Evolutionary conservation across 257 asterid genomes (phyloP).

Genomic region (Rauvolfia tetraphylla): DNA sequence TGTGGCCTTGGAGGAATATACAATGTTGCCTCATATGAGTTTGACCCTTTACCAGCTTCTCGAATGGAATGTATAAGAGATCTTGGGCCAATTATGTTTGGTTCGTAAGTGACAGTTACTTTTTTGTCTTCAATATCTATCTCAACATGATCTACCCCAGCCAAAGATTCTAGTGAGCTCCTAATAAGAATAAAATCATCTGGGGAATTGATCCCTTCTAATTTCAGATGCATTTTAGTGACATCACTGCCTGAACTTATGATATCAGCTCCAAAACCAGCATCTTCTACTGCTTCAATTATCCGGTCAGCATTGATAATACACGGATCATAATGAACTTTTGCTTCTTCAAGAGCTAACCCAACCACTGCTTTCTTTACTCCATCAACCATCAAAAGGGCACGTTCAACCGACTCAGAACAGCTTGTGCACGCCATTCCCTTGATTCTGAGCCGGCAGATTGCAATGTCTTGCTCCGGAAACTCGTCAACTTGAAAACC

Average conservation of each 20-base stretch:
- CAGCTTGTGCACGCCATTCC: constrained; percentile 99
- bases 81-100: constrained; percentile 85
- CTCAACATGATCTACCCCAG: constrained; percentile 74
- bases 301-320: constrained; percentile 53
- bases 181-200: constrained; percentile 53
- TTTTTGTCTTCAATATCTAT: constrained; percentile 49
- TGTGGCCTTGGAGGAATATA: constrained; percentile 76
- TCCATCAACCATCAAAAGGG: constrained; percentile 73
- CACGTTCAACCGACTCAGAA: constrained; percentile 94
- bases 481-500: constrained; percentile 87
- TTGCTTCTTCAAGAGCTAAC: constrained; percentile 97
- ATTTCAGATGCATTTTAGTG: constrained; percentile 63
- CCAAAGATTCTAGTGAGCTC: constrained; percentile 58
- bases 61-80: constrained; percentile 66
- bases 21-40: constrained; percentile 55
- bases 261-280: constrained; percentile 92
- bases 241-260: constrained; percentile 73
- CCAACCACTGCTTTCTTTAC: constrained; percentile 95
- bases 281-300: constrained; percentile 73
- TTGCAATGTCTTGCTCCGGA: constrained; percentile 84
- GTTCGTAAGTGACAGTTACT: constrained; percentile 64
- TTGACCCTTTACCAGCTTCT: constrained; percentile 59
- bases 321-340: constrained; percentile 89
- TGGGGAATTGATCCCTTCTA: constrained; percentile 60
- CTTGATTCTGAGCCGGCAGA: constrained; percentile 78